Conservation (phyloP, 495 filamentous ascomycete species). For the Lichina pygmaea region DNA sequence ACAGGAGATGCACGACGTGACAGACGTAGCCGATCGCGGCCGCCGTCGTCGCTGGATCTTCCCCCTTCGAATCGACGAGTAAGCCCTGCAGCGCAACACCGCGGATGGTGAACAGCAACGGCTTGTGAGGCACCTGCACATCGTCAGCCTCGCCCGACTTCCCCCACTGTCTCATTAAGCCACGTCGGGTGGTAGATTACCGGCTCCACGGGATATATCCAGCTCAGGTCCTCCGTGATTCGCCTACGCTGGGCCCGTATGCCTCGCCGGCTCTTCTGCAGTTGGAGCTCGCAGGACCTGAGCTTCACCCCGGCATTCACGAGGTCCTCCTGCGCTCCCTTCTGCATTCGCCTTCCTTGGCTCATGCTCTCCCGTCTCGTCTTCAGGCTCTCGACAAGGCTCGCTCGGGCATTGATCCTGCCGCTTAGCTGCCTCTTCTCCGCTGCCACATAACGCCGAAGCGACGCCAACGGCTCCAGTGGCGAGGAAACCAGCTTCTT, state of each 20-base stretch:
- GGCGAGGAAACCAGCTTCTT: constrained; percentile 5
- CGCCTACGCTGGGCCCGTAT: constrained; percentile 60
- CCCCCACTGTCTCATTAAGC: neutral
- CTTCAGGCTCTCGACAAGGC: constrained; percentile 36
- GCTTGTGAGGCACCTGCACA: constrained; percentile 17
- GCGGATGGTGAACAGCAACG: constrained; percentile 55
- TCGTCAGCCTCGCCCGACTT: neutral
- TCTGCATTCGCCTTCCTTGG: constrained; percentile 29
- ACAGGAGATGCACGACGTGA: constrained; percentile 45
- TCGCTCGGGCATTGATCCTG: constrained; percentile 27
- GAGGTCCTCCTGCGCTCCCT: constrained; percentile 25
- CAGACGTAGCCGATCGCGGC: constrained; percentile 67
- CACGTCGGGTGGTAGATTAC: neutral
- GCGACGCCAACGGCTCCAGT: constrained; percentile 30
- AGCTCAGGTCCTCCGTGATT: constrained; percentile 54
- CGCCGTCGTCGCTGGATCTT: constrained; percentile 39
- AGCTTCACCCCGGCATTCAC: constrained; percentile 30
- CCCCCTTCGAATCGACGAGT: constrained; percentile 24
- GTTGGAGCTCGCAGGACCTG: constrained; percentile 20
- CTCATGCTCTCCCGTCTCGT: constrained; percentile 39
- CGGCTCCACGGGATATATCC: constrained; percentile 58
- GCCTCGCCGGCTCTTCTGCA: constrained; percentile 28
- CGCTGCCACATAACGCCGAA: constrained; percentile 28
- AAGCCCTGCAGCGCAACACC: constrained; percentile 54
- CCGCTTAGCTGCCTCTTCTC: constrained; percentile 37